Evolutionary conservation across 495 filamentous ascomycete species (phyloP).

Genomic region (Acidomyces sp.): DNA sequence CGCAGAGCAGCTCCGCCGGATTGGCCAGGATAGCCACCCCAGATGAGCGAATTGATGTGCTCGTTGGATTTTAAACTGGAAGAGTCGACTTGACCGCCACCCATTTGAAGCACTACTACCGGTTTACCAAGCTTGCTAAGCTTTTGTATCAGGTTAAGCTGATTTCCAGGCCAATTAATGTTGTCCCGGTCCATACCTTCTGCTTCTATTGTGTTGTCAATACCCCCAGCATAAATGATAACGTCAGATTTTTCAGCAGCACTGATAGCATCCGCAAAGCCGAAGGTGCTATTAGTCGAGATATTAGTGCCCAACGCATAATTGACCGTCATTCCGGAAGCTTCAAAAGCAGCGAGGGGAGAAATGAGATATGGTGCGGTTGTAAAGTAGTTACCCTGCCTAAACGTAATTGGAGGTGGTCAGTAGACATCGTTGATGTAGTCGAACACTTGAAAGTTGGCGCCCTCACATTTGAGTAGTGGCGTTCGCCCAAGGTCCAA

Average conservation of each 20-base stretch:
- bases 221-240: conserved; percentile 45
- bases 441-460: too few species aligned
- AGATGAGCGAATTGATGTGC: conserved; percentile 41
- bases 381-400: conserved; percentile 50
- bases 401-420: too few species aligned
- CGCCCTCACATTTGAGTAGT: conserved; percentile 45
- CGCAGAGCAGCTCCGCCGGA: conserved; percentile 43
- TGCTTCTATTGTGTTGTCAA: conserved; percentile 44
- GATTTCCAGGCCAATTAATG: conserved; percentile 46
- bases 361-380: conserved; percentile 43
- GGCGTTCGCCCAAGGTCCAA: conserved; percentile 49
- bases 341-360: conserved; percentile 37
- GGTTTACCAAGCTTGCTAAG: conserved; percentile 41
- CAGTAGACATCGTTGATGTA: too few species aligned
- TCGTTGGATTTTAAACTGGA: conserved; percentile 27
- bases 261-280: conserved; percentile 31
- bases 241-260: conserved; percentile 41
- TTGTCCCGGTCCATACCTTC: conserved; percentile 40
- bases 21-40: conserved; percentile 49
- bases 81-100: conserved; percentile 28
- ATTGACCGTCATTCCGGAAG: conserved; percentile 35
- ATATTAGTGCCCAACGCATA: conserved; percentile 33
- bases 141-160: conserved; percentile 41
- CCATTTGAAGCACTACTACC: conserved; percentile 47
- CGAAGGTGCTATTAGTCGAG: conserved; percentile 35